phyloP scores from a whole-genome alignment of 2,329 filamentous ascomycete species.

The Pseudogymnoascus destructans region DNA sequence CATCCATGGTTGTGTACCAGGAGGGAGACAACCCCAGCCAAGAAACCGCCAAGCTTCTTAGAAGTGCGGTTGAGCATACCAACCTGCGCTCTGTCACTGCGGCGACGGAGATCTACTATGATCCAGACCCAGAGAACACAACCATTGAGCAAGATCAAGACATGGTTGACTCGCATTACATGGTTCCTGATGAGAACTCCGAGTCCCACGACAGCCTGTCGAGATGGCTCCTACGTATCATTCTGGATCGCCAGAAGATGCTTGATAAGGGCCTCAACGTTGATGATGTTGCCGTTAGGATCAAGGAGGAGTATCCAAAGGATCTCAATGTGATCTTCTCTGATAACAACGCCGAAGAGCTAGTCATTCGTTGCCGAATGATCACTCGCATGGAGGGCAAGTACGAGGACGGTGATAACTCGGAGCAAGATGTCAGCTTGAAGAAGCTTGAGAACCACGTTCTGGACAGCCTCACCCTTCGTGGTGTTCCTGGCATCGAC shows the following conservation, averaged over 20 bases:
- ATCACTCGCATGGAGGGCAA: conserved; percentile 57
- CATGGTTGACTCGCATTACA: conserved; percentile 93
- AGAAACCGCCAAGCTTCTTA: conserved; percentile 70
- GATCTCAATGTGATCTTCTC: conserved; percentile 91
- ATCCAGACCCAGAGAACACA: conserved; percentile 76
- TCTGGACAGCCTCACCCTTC: conserved; percentile 78
- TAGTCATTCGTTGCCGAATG: conserved; percentile 84
- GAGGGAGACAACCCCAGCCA: conserved; percentile 51
- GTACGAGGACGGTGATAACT: conserved; percentile 52
- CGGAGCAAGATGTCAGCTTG: conserved; percentile 83
- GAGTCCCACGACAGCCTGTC: conserved; percentile 61
- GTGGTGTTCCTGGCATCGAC: conserved; percentile 79
- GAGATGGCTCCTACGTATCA: conserved; percentile 87
- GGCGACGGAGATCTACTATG: conserved; percentile 92
- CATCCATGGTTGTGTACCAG: conserved; percentile 88
- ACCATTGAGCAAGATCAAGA: conserved; percentile 79
- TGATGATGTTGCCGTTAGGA: conserved; percentile 76
- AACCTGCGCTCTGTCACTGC: conserved; percentile 84
- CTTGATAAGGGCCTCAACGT: conserved; percentile 89
- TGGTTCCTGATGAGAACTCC: conserved; percentile 68
- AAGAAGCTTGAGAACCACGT: conserved; percentile 87
- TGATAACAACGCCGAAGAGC: conserved; percentile 93
- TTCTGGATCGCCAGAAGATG: conserved; percentile 84
- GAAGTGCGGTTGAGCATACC: conserved; percentile 87
- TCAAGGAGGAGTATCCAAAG: conserved; percentile 76